Percentiles rank a stretch among this genome's conserved stretches.
Evolutionary conservation across 106 monocot genomes (phyloP).

Genomic region (Dioscorea alata): DNA sequence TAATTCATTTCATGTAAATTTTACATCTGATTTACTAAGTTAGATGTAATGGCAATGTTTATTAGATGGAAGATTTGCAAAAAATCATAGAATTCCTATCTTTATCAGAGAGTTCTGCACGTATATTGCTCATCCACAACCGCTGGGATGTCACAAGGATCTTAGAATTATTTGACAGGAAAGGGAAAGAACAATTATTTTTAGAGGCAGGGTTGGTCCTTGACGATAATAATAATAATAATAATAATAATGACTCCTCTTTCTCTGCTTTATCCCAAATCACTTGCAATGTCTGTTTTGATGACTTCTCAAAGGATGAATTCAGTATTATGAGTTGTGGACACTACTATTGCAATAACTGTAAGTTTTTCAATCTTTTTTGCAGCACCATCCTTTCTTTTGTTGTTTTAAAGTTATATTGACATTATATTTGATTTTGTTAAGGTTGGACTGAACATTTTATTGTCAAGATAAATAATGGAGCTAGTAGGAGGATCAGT

Average conservation of each 20-base stretch:
- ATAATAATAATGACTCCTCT: background rate
- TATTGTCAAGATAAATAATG: slow-evolving; percentile 53
- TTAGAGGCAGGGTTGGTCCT: slow-evolving; percentile 28
- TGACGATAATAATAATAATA: slow-evolving; percentile 14
- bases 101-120: slow-evolving; percentile 30
- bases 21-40: background rate
- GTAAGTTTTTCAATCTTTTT: slow-evolving; percentile 19
- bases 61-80: slow-evolving; percentile 20
- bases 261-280: background rate
- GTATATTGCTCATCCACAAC: slow-evolving; percentile 36
- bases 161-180: slow-evolving; percentile 25
- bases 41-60: background rate
- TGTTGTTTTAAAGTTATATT: too few relatives aligned
- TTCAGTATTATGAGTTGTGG: slow-evolving; percentile 54
- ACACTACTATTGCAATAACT: slow-evolving; percentile 48
- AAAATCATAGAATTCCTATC: slow-evolving; percentile 39
- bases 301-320: slow-evolving; percentile 16
- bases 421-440: slow-evolving; percentile 7
- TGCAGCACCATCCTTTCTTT: background rate
- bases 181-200: slow-evolving; percentile 32
- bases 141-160: slow-evolving; percentile 44
- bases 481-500: slow-evolving; percentile 47
- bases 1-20: background rate
- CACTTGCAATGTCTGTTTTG: slow-evolving; percentile 45
- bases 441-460: slow-evolving; percentile 86